These are phyloP conservation scores for Patellifolia procumbens DNA, from an alignment of 179 eudicot species.

Conservation along the genomic window DNA sequence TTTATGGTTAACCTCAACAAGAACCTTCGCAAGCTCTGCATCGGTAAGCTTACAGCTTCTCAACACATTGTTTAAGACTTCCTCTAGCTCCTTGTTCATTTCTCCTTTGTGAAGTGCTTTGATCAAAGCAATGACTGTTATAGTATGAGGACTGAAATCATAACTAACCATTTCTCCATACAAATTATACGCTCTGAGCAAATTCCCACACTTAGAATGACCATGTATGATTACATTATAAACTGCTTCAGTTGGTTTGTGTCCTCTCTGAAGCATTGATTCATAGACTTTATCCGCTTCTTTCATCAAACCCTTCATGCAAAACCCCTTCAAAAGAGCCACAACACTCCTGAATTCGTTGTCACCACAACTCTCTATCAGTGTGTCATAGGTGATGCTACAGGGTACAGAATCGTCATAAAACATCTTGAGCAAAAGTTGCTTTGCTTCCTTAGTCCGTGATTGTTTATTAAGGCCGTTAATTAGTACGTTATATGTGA, in stretches of 20 bases:
- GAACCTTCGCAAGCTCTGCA: conserved; percentile 82
- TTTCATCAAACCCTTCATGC: conserved; percentile 91
- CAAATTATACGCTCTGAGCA: conserved; percentile 62
- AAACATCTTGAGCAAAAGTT: conserved; percentile 64
- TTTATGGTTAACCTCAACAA: conserved; percentile 72
- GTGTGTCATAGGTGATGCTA: conserved; percentile 65
- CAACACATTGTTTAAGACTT: conserved; percentile 57
- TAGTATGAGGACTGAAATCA: conserved; percentile 75
- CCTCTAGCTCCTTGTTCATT: conserved; percentile 60
- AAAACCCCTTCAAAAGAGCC: conserved; percentile 87
- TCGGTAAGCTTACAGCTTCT: conserved; percentile 75
- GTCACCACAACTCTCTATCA: conserved; percentile 64
- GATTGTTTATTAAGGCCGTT: conserved; percentile 91
- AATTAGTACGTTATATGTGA: conserved; percentile 83
- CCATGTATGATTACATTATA: conserved; percentile 89
- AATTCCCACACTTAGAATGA: conserved; percentile 68
- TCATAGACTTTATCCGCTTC: conserved; percentile 84
- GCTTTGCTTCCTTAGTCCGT: conserved; percentile 82
- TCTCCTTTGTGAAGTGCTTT: conserved; percentile 67
- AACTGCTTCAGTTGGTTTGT: conserved; percentile 59
- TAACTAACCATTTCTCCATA: conserved; percentile 58
- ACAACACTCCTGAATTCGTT: conserved; percentile 54
- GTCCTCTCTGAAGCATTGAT: conserved; percentile 50
- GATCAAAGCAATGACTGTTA: conserved; percentile 60
- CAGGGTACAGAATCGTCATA: conserved; percentile 65